Percentiles rank a stretch among this genome's conserved stretches.
Conservation (phyloP, 352 stramenopile genomes). For the Sclerospora graminicola region DNA sequence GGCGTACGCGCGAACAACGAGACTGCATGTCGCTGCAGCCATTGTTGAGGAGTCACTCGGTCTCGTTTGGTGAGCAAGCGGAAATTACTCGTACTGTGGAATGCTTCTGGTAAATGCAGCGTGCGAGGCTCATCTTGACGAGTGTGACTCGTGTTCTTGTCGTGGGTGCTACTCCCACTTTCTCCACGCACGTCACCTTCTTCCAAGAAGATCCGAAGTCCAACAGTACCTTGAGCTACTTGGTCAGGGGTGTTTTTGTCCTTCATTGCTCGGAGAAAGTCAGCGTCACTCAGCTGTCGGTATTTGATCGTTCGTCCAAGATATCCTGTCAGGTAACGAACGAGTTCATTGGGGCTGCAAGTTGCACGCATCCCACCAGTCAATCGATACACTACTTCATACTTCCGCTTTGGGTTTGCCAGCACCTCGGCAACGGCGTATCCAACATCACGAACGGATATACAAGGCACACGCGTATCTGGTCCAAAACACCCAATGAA, state of each 20-base stretch:
- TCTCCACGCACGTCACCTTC: slow-evolving; percentile 6
- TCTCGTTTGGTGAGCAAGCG: slow-evolving; percentile 35
- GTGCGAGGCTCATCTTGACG: slow-evolving; percentile 1
- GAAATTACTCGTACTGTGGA: slow-evolving; percentile 46
- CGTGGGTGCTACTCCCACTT: slow-evolving; percentile 5
- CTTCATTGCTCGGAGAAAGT: slow-evolving; percentile 33
- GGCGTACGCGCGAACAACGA: slow-evolving; percentile 35
- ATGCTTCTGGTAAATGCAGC: slow-evolving; percentile 16
- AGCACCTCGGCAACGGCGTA: slow-evolving; percentile 41
- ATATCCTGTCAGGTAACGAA: slow-evolving; percentile 20
- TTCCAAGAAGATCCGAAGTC: slow-evolving; percentile 47
- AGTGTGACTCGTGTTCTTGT: slow-evolving; percentile 1
- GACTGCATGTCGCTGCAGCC: slow-evolving; percentile 29
- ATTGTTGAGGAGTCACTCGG: slow-evolving; percentile 30
- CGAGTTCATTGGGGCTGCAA: slow-evolving; percentile 37
- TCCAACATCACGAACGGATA: slow-evolving; percentile 55
- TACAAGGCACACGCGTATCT: slow-evolving; percentile 46
- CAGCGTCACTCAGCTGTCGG: slow-evolving; percentile 29
- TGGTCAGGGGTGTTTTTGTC: slow-evolving; percentile 40
- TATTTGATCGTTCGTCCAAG: slow-evolving; percentile 44
- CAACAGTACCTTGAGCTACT: slow-evolving; percentile 38
- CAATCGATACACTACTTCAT: slow-evolving; percentile 44
- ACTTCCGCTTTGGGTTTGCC: slow-evolving; percentile 32
- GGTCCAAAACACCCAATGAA: slow-evolving; percentile 41
- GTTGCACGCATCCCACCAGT: slow-evolving; percentile 23